phyloP scores from a whole-genome alignment of 2,329 filamentous ascomycete genomes.

The Aspergillus oerlinghausenensis region DNA sequence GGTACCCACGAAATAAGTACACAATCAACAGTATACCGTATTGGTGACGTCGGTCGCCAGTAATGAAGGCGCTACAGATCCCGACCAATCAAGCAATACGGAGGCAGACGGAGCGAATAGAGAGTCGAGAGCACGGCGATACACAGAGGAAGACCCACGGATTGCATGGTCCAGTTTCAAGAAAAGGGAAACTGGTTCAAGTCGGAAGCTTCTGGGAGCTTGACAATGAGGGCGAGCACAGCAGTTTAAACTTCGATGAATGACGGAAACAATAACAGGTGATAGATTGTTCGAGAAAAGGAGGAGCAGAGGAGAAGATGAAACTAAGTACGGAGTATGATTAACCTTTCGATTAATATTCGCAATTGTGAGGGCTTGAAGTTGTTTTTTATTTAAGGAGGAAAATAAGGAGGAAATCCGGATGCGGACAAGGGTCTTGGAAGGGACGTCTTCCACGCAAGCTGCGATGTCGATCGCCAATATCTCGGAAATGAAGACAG shows the following conservation, averaged over 20 bases:
- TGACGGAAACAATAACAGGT: neutral
- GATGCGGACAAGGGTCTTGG: slow-evolving; percentile 8
- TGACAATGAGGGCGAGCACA: neutral
- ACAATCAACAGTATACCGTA: neutral
- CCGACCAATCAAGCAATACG: slow-evolving; percentile 8
- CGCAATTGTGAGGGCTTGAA: neutral
- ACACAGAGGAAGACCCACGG: slow-evolving; percentile 13
- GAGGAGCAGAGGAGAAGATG: neutral
- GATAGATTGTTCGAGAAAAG: neutral
- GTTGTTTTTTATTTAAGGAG: neutral
- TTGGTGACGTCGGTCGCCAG: neutral
- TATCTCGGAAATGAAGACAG: neutral
- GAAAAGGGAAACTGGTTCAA: neutral
- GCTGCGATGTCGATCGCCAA: slow-evolving; percentile 16
- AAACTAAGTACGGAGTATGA: neutral
- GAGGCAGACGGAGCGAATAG: slow-evolving; percentile 4
- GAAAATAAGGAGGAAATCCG: slow-evolving; percentile 3
- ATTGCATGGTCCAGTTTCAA: slow-evolving; percentile 17
- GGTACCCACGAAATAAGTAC: neutral
- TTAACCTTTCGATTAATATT: neutral
- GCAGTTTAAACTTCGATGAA: neutral
- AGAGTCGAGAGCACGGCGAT: slow-evolving; percentile 5
- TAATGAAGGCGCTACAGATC: neutral
- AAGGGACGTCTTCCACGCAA: slow-evolving; percentile 23
- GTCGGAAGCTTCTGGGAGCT: neutral